phyloP scores from a whole-genome alignment of 345 rosid genomes.

The Psidium guajava region DNA sequence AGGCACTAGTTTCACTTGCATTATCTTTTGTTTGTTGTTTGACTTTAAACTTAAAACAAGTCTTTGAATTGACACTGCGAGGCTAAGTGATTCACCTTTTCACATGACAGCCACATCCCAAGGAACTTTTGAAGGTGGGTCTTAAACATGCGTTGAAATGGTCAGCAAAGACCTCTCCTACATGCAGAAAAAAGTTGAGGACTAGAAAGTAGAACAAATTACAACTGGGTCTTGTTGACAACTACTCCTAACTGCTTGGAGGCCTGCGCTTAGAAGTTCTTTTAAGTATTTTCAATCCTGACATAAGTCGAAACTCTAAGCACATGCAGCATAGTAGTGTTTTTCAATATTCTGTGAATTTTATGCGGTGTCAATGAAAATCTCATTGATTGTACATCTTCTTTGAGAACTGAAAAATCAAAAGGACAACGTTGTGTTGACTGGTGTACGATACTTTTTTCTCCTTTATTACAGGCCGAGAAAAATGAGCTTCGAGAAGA shows the following conservation, averaged over 20 bases:
- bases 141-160: background rate
- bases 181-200: background rate
- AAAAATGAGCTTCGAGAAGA: slow-evolving; percentile 84
- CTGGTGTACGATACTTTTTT: background rate
- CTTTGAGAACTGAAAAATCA: background rate
- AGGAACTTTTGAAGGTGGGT: background rate
- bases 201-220: background rate
- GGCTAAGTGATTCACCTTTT: background rate
- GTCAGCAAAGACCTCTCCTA: background rate
- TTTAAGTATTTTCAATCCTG: background rate
- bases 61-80: background rate
- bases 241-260: background rate
- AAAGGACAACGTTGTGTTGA: background rate
- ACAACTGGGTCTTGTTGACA: background rate
- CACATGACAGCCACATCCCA: background rate
- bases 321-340: background rate
- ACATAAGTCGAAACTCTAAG: background rate
- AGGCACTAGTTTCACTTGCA: background rate
- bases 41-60: background rate
- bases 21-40: background rate
- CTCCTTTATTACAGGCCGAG: slow-evolving; percentile 39
- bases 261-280: background rate
- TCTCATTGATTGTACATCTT: background rate
- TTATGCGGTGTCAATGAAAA: background rate
- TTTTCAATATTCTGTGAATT: background rate